phyloP scores from a whole-genome alignment of 2,329 filamentous ascomycete genomes.

The Xylaria sp. region DNA sequence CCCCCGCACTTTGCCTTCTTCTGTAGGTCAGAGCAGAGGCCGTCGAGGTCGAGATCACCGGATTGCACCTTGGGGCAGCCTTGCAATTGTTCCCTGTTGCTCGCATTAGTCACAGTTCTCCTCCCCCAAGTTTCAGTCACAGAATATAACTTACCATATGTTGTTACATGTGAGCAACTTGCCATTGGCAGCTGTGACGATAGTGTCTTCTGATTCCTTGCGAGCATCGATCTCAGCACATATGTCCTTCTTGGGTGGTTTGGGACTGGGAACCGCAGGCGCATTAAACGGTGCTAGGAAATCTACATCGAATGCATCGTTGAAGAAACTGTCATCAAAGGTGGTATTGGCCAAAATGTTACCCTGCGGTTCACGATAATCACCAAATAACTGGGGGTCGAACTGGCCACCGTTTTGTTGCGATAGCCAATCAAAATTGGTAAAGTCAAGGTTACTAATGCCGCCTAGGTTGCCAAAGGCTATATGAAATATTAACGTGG shows the following conservation, averaged over 20 bases:
- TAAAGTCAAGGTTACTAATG: conserved; percentile 58
- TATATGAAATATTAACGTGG: conserved; percentile 35
- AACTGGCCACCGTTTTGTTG: conserved; percentile 87
- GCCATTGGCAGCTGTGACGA: conserved; percentile 64
- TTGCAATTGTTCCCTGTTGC: conserved; percentile 85
- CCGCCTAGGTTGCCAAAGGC: conserved; percentile 48
- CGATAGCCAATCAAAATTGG: conserved; percentile 77
- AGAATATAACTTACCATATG: conserved; percentile 77
- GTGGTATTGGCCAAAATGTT: conserved; percentile 75
- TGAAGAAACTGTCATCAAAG: conserved; percentile 75
- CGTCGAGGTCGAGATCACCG: conserved; percentile 93
- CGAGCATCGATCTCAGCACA: conserved; percentile 81
- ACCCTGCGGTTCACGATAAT: conserved; percentile 90
- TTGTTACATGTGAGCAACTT: conserved; percentile 85
- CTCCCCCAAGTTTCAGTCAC: conserved; percentile 14
- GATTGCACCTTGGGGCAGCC: conserved; percentile 86
- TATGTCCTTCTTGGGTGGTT: conserved; percentile 67
- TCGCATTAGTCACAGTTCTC: conserved; percentile 52
- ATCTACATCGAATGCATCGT: conserved; percentile 83
- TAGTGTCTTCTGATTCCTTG: conserved; percentile 76
- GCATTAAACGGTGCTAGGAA: conserved; percentile 85
- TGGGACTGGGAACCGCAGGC: conserved; percentile 53
- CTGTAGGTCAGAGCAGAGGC: conserved; percentile 89
- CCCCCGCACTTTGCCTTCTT: conserved; percentile 97
- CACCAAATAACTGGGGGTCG: conserved; percentile 89